Conservation (phyloP, 2,329 filamentous ascomycete genomes). For the Lasiodiplodia gonubiensis region DNA sequence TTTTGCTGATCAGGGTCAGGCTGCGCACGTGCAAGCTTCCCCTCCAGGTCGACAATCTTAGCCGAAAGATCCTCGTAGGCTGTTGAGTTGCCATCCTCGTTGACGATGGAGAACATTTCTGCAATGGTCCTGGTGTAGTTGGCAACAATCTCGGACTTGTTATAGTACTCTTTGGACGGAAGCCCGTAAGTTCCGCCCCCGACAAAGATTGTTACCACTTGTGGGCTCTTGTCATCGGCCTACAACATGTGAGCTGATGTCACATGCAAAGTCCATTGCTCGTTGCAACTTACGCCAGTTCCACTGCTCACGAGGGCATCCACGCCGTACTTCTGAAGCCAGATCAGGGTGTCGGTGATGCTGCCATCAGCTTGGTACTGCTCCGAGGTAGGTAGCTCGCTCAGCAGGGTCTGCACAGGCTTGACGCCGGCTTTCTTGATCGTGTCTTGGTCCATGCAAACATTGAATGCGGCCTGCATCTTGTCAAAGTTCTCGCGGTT, state of each 20-base stretch:
- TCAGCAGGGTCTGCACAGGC: conserved; percentile 59
- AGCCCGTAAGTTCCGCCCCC: conserved; percentile 56
- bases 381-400: conserved; percentile 36
- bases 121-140: conserved; percentile 30
- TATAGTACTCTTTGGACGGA: conserved; percentile 44
- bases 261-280: neutral
- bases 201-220: conserved; percentile 35
- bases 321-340: neutral
- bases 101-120: neutral
- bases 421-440: conserved; percentile 62
- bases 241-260: neutral
- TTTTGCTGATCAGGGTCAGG: conserved; percentile 55
- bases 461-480: conserved; percentile 67
- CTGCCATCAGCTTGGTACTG: neutral
- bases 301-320: neutral
- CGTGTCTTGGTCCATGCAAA: conserved; percentile 67
- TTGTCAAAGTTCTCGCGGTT: conserved; percentile 70
- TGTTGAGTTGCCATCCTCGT: neutral
- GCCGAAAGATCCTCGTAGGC: conserved; percentile 29
- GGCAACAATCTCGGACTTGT: conserved; percentile 42
- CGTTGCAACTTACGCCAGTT: too few species aligned
- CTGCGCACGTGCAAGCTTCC: conserved; percentile 64
- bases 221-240: neutral
- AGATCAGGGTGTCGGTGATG: neutral
- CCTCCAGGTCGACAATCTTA: conserved; percentile 56